Base-by-base conservation (phyloP, 164 flowering plant species). In the Vitis amurensis region DNA sequence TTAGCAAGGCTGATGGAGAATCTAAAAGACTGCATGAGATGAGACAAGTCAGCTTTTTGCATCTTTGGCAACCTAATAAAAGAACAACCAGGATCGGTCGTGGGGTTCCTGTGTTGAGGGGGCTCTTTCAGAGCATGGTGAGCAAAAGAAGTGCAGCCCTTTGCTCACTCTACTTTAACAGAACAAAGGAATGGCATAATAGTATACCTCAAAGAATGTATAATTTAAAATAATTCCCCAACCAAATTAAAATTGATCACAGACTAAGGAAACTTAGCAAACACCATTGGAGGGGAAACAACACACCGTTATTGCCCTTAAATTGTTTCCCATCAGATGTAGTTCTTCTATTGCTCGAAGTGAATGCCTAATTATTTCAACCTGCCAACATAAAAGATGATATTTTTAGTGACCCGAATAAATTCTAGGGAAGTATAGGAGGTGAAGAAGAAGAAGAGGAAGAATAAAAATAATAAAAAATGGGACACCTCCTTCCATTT, bases 261-360 rank as follows among this genome's bases (percentile, higher is more conserved):
- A 44, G 2, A 3, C 5, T 4, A 9, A 50, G 37, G 19, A 44
- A 12, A 66, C 57, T 12, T 14, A 58, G 29, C 59, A 51, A 62
- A 50, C 11, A 64, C 8, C 66, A 56, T 16, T 6, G 17, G 62
- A 37, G 67, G 57, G 59, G 53, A 15, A 68, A 31, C 16, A 59
- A 63, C 81, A 75, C 53, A 90, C 98, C 82, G 61, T 70, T 73
- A 95, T 86, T 68, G 63, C 75, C 70, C 63, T 80, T 67, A 95
- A 72, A n/a, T 76, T 78, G 76, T 93, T 95, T 58, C 94, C 97
- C 90, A 88, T 89, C 71, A 95, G 74, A 78, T 95, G 98, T 61
- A 95, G 85, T 83, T 93, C 98, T 72, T 90, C 90, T 50, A 91
- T 53, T 11, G 72, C 73, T 59, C 88, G 93, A 9, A 95, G 78